These are phyloP conservation scores for Stromatinia cepivora DNA, from an alignment of 2,329 filamentous ascomycete species.

Conservation along the genomic window DNA sequence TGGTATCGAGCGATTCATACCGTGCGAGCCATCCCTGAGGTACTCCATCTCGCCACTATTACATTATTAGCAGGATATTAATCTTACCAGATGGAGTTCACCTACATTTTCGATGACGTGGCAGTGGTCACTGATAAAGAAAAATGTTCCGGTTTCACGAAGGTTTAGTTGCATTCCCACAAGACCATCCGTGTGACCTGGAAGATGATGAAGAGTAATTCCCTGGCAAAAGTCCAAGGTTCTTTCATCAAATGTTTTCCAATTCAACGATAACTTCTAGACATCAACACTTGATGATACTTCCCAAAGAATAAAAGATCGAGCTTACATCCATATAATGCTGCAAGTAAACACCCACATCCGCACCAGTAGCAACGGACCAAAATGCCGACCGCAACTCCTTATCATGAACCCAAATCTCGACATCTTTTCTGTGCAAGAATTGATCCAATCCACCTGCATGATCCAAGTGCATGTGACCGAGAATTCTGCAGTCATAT, in stretches of 20 bases:
- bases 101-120: slow-evolving; percentile 41
- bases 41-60: slow-evolving; percentile 36
- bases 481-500: slow-evolving; percentile 41
- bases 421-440: slow-evolving; percentile 43
- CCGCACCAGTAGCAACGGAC: slow-evolving; percentile 46
- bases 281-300: not conserved
- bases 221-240: slow-evolving; percentile 45
- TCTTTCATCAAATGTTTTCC: slow-evolving; percentile 46
- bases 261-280: slow-evolving; percentile 43
- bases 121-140: slow-evolving; percentile 42
- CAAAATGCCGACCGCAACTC: slow-evolving; percentile 50
- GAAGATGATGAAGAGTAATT: slow-evolving; percentile 40
- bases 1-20: slow-evolving; percentile 24
- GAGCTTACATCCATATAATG: slow-evolving; percentile 38
- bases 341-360: slow-evolving; percentile 44
- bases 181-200: slow-evolving; percentile 38
- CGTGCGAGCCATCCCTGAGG: slow-evolving; percentile 42
- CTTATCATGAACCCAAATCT: slow-evolving; percentile 50
- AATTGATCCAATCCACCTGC: slow-evolving; percentile 51
- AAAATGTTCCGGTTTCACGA: slow-evolving; percentile 39
- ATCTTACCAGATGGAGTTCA: not conserved
- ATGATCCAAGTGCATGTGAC: slow-evolving; percentile 51
- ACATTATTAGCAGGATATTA: not conserved
- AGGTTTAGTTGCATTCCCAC: slow-evolving; percentile 42
- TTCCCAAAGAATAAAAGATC: too few species aligned